Evolutionary conservation across 306 rosid genomes (phyloP).

Genomic region (Dryas alaskensis): DNA sequence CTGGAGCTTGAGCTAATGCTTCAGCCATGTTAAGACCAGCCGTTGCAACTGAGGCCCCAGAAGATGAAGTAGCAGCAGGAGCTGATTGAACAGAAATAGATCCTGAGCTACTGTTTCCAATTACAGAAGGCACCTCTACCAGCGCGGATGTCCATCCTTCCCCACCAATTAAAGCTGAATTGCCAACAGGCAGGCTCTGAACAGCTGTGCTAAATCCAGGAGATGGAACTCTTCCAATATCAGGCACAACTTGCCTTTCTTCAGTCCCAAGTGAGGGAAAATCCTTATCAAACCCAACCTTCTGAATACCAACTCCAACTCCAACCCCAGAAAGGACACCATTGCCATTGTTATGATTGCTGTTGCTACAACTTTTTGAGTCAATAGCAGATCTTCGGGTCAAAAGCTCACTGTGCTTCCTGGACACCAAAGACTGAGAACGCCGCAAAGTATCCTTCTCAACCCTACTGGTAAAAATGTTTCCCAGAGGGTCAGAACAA

Average conservation of each 20-base stretch:
- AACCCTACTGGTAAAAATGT: slow-evolving; percentile 52
- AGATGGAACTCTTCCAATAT: slow-evolving; percentile 77
- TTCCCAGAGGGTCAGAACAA: slow-evolving; percentile 62
- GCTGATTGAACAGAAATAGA: slow-evolving; percentile 56
- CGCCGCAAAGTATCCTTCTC: slow-evolving; percentile 82
- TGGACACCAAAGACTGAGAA: slow-evolving; percentile 79
- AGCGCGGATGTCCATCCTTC: slow-evolving; percentile 98
- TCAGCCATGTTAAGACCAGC: slow-evolving; percentile 98
- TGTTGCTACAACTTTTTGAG: slow-evolving; percentile 45
- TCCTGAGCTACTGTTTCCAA: slow-evolving; percentile 64
- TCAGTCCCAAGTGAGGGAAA: slow-evolving; percentile 94
- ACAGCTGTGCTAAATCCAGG: slow-evolving; percentile 76
- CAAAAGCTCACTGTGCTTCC: slow-evolving; percentile 63
- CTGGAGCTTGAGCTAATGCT: slow-evolving; percentile 85
- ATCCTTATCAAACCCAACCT: slow-evolving; percentile 88
- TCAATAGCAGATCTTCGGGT: slow-evolving; percentile 52
- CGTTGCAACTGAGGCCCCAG: slow-evolving; percentile 44
- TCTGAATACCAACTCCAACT: slow-evolving; percentile 44
- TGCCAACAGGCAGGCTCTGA: slow-evolving; percentile 75
- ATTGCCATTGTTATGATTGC: slow-evolving; percentile 50
- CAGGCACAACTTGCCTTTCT: slow-evolving; percentile 68
- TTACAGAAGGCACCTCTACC: slow-evolving; percentile 80
- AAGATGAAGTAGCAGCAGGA: slow-evolving; percentile 43
- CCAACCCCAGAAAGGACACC: slow-evolving; percentile 58
- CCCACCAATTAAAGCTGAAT: slow-evolving; percentile 81